Percentiles rank a stretch among this genome's conserved stretches.
Evolutionary conservation across 2,329 filamentous ascomycete genomes (phyloP).

Genomic region (Aspergillus oerlinghausenensis): DNA sequence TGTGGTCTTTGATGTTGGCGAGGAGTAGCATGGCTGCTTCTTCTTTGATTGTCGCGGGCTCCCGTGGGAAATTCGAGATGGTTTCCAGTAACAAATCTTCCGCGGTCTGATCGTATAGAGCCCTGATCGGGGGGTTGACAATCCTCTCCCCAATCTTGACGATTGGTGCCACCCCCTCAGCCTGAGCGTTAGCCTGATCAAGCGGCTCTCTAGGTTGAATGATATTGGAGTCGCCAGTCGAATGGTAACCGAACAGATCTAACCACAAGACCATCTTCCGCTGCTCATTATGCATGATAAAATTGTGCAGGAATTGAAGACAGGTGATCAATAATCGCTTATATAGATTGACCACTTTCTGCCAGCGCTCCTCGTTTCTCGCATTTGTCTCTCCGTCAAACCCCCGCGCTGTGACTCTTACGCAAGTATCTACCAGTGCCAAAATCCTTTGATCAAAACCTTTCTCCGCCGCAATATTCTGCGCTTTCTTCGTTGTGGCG

Average conservation of each 20-base stretch:
- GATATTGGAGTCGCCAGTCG: slow-evolving; percentile 42
- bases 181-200: slow-evolving; percentile 30
- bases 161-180: slow-evolving; percentile 38
- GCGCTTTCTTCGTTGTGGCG: slow-evolving; percentile 56
- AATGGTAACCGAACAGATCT: slow-evolving; percentile 58
- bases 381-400: slow-evolving; percentile 61
- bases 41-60: slow-evolving; percentile 43
- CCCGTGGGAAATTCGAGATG: slow-evolving; percentile 41
- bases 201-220: slow-evolving; percentile 41
- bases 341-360: slow-evolving; percentile 61
- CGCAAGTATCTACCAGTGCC: slow-evolving; percentile 59
- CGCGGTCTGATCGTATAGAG: slow-evolving; percentile 41
- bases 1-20: slow-evolving; percentile 46
- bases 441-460: slow-evolving; percentile 59
- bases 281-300: slow-evolving; percentile 62
- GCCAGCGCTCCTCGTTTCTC: slow-evolving; percentile 61
- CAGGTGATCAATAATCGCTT: slow-evolving; percentile 62
- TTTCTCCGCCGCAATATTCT: slow-evolving; percentile 58
- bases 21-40: slow-evolving; percentile 45
- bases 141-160: slow-evolving; percentile 41
- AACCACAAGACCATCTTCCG: slow-evolving; percentile 63
- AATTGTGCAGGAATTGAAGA: slow-evolving; percentile 63
- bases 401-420: slow-evolving; percentile 59
- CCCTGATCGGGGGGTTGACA: slow-evolving; percentile 38
- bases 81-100: slow-evolving; percentile 42